Percentiles rank a stretch among this genome's conserved stretches.
These are phyloP conservation scores for Falciphora oryzae DNA, from an alignment of 2,329 filamentous ascomycete genomes.

Conservation along the genomic window DNA sequence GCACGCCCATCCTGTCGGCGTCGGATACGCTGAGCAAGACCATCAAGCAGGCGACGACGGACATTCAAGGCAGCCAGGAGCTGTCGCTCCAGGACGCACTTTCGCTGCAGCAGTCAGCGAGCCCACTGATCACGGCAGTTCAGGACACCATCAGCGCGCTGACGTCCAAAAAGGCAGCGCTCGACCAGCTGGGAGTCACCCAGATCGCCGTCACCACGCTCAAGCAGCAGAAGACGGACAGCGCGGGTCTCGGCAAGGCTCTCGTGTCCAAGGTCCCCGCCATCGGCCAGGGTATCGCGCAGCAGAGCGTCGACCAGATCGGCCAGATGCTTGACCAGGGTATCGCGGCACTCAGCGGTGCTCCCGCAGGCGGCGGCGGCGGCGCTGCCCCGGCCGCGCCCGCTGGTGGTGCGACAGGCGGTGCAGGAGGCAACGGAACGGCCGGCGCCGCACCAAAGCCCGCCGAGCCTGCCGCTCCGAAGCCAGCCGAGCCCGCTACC, in stretches of 20 bases:
- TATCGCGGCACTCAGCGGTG: constrained; percentile 15
- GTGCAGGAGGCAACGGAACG: background rate
- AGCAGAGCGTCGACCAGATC: constrained; percentile 21
- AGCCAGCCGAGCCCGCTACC: too few species aligned
- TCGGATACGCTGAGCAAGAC: constrained; percentile 11
- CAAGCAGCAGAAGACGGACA: constrained; percentile 18
- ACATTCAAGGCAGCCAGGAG: constrained; percentile 23
- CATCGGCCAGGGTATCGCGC: constrained; percentile 22
- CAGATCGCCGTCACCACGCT: constrained; percentile 20
- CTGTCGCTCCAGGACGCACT: constrained; percentile 21
- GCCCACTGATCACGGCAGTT: constrained; percentile 17
- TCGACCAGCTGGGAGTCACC: constrained; percentile 23
- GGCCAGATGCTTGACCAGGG: constrained; percentile 17
- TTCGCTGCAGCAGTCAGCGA: constrained; percentile 19
- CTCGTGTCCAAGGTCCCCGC: constrained; percentile 23
- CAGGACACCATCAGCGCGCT: constrained; percentile 18
- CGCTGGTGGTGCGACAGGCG: background rate
- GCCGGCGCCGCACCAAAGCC: too few species aligned
- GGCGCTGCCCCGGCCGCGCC: background rate
- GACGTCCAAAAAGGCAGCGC: constrained; percentile 21
- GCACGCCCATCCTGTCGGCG: background rate
- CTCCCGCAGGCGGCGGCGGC: background rate
- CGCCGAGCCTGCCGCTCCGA: too few species aligned
- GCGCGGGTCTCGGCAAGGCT: constrained; percentile 28
- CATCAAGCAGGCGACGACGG: constrained; percentile 19